Percentiles rank a stretch among this genome's conserved stretches.
These are phyloP conservation scores for Candida pseudoglaebosa DNA, from an alignment of 805 yeast genomes.

Conservation along the genomic window DNA sequence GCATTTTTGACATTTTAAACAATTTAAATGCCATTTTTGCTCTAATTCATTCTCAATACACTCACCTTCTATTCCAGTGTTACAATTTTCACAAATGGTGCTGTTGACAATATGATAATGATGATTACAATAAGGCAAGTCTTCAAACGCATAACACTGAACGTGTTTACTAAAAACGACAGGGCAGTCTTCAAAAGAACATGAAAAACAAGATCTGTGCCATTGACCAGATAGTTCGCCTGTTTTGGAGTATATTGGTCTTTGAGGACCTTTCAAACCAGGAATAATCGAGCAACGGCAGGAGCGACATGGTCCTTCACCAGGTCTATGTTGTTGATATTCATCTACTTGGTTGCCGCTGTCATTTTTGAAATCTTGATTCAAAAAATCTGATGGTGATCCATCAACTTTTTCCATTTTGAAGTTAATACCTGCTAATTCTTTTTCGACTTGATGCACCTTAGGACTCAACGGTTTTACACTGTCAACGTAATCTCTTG, in stretches of 20 bases:
- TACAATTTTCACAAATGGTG: slow-evolving; percentile 70
- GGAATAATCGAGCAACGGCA: slow-evolving; percentile 55
- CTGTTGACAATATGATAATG: slow-evolving; percentile 76
- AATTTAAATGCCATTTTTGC: slow-evolving; percentile 71
- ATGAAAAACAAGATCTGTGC: slow-evolving; percentile 85
- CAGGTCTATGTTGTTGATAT: slow-evolving; percentile 41
- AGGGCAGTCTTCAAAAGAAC: slow-evolving; percentile 53
- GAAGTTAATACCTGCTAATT: slow-evolving; percentile 28
- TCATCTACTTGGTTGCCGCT: neutral
- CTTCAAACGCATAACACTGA: slow-evolving; percentile 72
- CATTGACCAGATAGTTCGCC: slow-evolving; percentile 88
- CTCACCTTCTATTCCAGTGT: slow-evolving; percentile 79
- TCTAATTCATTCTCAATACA: slow-evolving; percentile 75
- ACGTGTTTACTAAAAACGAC: slow-evolving; percentile 53
- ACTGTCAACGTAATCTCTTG: slow-evolving; percentile 1
- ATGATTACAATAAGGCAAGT: slow-evolving; percentile 74
- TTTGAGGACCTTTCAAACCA: slow-evolving; percentile 32
- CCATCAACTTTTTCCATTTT: slow-evolving; percentile 8
- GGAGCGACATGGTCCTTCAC: slow-evolving; percentile 77
- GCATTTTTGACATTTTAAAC: slow-evolving; percentile 71
- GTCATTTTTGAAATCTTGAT: slow-evolving; percentile 3
- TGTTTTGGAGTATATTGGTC: slow-evolving; percentile 78
- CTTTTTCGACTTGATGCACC: slow-evolving; percentile 29
- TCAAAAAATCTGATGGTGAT: slow-evolving; percentile 9
- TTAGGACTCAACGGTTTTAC: slow-evolving; percentile 33